Percentiles rank a stretch among this genome's conserved stretches.
phyloP scores from a whole-genome alignment of 306 rosid species.

The Rosa multiflora region DNA sequence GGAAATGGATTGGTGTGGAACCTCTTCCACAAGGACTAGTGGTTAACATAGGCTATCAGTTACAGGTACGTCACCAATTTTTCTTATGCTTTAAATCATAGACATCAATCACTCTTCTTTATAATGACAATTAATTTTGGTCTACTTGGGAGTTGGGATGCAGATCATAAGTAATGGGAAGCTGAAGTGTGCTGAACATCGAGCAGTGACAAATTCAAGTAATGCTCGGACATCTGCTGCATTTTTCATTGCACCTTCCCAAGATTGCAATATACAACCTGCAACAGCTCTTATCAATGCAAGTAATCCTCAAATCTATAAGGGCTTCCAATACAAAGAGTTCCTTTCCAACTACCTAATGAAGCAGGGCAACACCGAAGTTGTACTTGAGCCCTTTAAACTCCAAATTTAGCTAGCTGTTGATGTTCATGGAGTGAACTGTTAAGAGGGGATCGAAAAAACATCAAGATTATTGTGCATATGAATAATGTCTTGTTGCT shows the following conservation, averaged over 20 bases:
- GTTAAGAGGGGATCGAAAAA: too few relatives aligned
- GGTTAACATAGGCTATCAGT: constrained; percentile 45
- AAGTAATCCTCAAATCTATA: constrained; percentile 7
- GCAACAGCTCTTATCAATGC: constrained; percentile 9
- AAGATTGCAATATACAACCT: constrained; percentile 2
- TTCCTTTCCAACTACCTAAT: not conserved
- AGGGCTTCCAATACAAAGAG: constrained; percentile 3
- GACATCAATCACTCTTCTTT: not conserved
- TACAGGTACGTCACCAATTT: constrained; percentile 24
- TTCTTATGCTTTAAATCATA: not conserved
- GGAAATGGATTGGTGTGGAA: constrained; percentile 42
- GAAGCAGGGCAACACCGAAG: not conserved
- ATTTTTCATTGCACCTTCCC: constrained; percentile 9
- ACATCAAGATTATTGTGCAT: too few relatives aligned
- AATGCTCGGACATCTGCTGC: constrained; percentile 5
- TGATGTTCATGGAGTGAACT: not conserved
- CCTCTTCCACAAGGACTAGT: constrained; percentile 53
- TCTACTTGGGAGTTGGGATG: not conserved
- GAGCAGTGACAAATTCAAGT: constrained; percentile 4
- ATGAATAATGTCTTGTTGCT: too few relatives aligned
- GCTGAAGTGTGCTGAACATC: constrained; percentile 1
- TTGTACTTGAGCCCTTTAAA: not conserved
- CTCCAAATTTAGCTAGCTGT: not conserved
- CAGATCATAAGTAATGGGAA: constrained; percentile 7
- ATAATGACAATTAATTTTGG: not conserved